phyloP scores from a whole-genome alignment of 2,329 filamentous ascomycete genomes.

The Aureobasidium sp. region DNA sequence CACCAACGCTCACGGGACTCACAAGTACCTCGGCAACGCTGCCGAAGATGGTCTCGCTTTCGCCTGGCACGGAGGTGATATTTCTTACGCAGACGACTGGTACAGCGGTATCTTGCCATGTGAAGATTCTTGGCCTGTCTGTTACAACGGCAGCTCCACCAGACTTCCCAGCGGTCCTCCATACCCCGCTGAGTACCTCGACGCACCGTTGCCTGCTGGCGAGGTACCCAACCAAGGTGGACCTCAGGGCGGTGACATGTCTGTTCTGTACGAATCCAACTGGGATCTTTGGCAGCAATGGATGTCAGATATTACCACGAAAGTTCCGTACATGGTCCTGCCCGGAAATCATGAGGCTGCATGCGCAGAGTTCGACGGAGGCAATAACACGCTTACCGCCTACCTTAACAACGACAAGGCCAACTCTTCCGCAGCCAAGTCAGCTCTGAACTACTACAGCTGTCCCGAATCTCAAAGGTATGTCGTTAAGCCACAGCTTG shows the following conservation, averaged over 20 bases:
- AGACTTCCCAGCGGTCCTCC: slow-evolving; percentile 31
- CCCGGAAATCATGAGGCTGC: slow-evolving; percentile 44
- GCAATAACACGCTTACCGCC: slow-evolving; percentile 36
- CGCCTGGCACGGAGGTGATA: slow-evolving; percentile 45
- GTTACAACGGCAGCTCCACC: slow-evolving; percentile 42
- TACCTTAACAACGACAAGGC: slow-evolving; percentile 37
- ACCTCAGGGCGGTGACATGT: slow-evolving; percentile 41
- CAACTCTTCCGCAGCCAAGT: slow-evolving; percentile 30
- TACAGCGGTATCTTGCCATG: slow-evolving; percentile 45
- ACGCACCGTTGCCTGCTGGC: slow-evolving; percentile 36
- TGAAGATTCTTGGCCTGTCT: slow-evolving; percentile 38
- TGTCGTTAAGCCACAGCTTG: background rate
- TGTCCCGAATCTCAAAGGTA: slow-evolving; percentile 43
- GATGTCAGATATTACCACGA: slow-evolving; percentile 34
- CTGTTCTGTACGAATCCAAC: slow-evolving; percentile 41
- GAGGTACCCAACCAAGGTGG: slow-evolving; percentile 39
- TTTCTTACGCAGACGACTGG: slow-evolving; percentile 45
- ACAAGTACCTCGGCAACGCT: slow-evolving; percentile 33
- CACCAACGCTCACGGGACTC: slow-evolving; percentile 43
- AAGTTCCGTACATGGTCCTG: slow-evolving; percentile 42
- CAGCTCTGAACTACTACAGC: slow-evolving; percentile 41
- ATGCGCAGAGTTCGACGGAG: slow-evolving; percentile 41
- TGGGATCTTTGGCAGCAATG: slow-evolving; percentile 47
- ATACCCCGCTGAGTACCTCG: slow-evolving; percentile 32
- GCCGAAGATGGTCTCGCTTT: slow-evolving; percentile 40